Evolutionary conservation across 805 yeast genomes (phyloP).

Genomic region (Ogataea naganishii): DNA sequence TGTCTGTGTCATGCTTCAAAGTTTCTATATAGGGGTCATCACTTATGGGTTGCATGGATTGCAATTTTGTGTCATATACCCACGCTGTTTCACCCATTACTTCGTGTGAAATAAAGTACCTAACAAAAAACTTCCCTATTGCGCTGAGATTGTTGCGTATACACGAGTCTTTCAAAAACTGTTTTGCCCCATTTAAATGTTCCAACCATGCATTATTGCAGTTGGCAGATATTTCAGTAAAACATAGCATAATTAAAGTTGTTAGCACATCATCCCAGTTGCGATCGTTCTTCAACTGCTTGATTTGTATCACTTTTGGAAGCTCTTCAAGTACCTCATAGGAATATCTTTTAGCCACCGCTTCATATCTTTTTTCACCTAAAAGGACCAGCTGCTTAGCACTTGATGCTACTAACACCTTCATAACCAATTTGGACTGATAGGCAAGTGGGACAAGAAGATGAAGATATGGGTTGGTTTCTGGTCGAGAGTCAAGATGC

Average conservation of each 20-base stretch:
- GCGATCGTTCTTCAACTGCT: constrained; percentile 11
- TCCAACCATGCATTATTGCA: constrained; percentile 31
- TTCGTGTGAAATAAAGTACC: constrained; percentile 33
- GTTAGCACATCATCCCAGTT: constrained; percentile 34
- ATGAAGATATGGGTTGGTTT: constrained; percentile 28
- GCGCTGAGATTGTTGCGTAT: constrained; percentile 20
- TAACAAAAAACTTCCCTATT: constrained; percentile 25
- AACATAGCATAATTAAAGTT: constrained; percentile 30
- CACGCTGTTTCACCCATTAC: constrained; percentile 36
- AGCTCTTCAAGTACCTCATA: constrained; percentile 21
- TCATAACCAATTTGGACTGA: constrained; percentile 23
- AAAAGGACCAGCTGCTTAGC: constrained; percentile 26
- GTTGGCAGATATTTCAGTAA: constrained; percentile 31
- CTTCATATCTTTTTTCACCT: constrained; percentile 20
- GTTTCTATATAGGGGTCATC: constrained; percentile 23
- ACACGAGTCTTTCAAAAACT: constrained; percentile 21
- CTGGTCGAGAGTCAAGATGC: constrained; percentile 12
- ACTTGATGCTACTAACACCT: constrained; percentile 27
- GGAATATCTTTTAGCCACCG: constrained; percentile 19
- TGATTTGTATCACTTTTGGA: constrained; percentile 21
- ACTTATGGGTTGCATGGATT: constrained; percentile 11
- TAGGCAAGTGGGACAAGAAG: constrained; percentile 29
- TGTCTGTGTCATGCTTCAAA: constrained; percentile 25
- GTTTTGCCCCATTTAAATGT: constrained; percentile 29
- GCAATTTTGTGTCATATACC: constrained; percentile 14